Base-by-base conservation (phyloP, 1,139 yeast species). In the Suhomyces anneliseae region DNA sequence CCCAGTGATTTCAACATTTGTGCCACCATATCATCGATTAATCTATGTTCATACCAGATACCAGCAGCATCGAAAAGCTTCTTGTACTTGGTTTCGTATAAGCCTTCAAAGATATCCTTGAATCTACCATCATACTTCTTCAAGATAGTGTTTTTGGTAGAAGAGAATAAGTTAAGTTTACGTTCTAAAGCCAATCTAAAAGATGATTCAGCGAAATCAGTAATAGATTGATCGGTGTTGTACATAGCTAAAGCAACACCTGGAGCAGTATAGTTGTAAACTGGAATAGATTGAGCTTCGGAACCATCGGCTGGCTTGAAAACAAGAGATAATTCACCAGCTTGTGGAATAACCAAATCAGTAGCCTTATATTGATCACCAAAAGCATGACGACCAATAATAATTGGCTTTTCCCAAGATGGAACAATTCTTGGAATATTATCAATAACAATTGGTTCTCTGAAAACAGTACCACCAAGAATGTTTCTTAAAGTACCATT, bases 351-450 rank as follows among this genome's bases (percentile, higher is more conserved):
- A 27, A 85, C 79, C 54, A 85, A 72, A 64, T 87, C 92, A 38
- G 90, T 86, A 46, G 92, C 90, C 68, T 84, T 85, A 69, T 87
- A 87, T 68, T 87, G 95, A 64, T 87, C 95, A 55, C 92, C 95
- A 61, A 82, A 85, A 15, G 93, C 95, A 56, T 87, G 95, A 79
- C 95, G 83, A 44, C 95, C 95, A 61, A 87, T 87, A 54, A 87
- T 84, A 63, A 87, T 87, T 48, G 95, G 93, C 61, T 86, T 76
- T 60, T 84, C 83, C 95, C 95, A 87, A 36, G 84, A 83, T 36
- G 89, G 87, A 33, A 87, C 82, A 56, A 86, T 75, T 64, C 93
- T 72, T 50, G 95, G 95, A 54, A 87, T 81, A 59, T 86, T 77
- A 52, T 85, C 85, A 56, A 87, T 86, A 48, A 87, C 85, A 61